A percentile compares a stretch with the other conserved stretches of the same genome.
phyloP scores from a whole-genome alignment of 306 rosid species.

The Cicer cuneatum region DNA sequence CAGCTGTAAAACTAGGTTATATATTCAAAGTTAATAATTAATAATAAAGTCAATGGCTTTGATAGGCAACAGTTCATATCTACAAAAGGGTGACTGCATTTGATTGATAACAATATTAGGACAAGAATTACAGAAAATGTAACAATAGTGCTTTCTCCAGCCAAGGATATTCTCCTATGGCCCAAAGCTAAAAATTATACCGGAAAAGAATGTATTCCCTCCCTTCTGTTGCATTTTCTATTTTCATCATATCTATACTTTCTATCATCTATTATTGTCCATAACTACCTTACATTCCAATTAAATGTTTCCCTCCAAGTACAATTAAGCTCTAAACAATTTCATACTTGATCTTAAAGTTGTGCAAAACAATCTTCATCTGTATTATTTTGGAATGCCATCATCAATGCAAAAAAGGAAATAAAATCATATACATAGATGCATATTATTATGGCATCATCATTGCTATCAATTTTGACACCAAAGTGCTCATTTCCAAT shows the following conservation, averaged over 20 bases:
- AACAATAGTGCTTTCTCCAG: background rate
- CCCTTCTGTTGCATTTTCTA: conserved; percentile 4
- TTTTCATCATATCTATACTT: background rate
- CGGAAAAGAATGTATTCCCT: conserved; percentile 3
- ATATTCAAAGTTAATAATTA: conserved; percentile 22
- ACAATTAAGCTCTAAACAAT: background rate
- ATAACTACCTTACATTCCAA: background rate
- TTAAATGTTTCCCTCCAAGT: background rate
- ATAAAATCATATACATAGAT: background rate
- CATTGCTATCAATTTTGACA: background rate
- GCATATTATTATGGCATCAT: background rate
- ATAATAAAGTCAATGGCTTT: conserved; percentile 17
- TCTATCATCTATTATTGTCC: background rate
- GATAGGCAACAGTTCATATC: background rate
- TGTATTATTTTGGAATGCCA: background rate
- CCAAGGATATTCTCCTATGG: background rate
- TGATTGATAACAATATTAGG: background rate
- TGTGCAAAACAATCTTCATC: background rate
- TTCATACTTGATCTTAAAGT: background rate
- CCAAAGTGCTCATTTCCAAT: background rate
- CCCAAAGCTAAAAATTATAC: background rate
- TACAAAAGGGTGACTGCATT: background rate
- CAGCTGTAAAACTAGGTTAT: conserved; percentile 58
- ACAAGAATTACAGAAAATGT: background rate
- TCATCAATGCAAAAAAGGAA: background rate